Conservation (phyloP, 2,329 filamentous ascomycete species). For the Sphaerulina populicola region DNA sequence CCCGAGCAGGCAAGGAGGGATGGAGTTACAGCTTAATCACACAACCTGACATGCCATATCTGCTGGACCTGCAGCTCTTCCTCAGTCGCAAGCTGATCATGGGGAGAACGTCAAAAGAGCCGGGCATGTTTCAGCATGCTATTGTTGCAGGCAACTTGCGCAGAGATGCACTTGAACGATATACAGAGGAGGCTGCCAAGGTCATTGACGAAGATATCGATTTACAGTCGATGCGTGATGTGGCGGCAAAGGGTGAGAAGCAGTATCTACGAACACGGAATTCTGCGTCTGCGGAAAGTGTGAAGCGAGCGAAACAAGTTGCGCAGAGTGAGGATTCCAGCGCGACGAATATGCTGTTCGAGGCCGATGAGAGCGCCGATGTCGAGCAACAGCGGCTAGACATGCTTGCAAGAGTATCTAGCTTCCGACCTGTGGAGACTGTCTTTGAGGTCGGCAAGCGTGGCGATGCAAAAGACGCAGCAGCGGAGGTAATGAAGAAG, state of each 20-base stretch:
- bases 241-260: constrained; percentile 82
- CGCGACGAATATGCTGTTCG: constrained; percentile 71
- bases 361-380: constrained; percentile 50
- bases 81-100: constrained; percentile 74
- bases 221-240: constrained; percentile 58
- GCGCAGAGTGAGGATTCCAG: constrained; percentile 62
- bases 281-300: constrained; percentile 81
- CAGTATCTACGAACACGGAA: constrained; percentile 86
- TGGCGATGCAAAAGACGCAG: constrained; percentile 54
- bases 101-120: constrained; percentile 53
- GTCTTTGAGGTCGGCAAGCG: constrained; percentile 88
- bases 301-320: constrained; percentile 74
- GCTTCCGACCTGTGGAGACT: constrained; percentile 82
- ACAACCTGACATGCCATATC: constrained; percentile 80
- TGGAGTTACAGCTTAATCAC: constrained; percentile 93
- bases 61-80: constrained; percentile 90
- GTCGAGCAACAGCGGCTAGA: constrained; percentile 65
- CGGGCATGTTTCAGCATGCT: constrained; percentile 68
- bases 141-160: constrained; percentile 72
- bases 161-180: constrained; percentile 63
- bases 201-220: constrained; percentile 67
- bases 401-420: constrained; percentile 82
- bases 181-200: constrained; percentile 77
- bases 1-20: constrained; percentile 80
- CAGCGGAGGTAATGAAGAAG: constrained; percentile 67